Conservation (phyloP, 139 green algal species). For the Chlamydomonas schloesseri region DNA sequence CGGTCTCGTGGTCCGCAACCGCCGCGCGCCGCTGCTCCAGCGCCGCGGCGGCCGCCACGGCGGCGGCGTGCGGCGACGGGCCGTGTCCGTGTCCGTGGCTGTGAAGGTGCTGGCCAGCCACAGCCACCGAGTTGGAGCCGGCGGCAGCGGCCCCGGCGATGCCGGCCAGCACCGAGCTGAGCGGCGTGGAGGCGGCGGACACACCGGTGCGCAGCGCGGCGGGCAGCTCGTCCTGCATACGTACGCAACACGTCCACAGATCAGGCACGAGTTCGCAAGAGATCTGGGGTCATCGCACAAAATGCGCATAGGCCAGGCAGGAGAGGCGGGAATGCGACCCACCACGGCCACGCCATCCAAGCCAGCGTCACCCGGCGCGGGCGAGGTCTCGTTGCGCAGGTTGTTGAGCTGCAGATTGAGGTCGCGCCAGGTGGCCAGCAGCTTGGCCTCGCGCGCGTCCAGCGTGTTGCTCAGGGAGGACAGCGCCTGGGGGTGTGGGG, state of each 20-base stretch:
- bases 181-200: no score
- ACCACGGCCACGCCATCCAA: slow-evolving; percentile 1
- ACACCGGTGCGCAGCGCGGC: neutral
- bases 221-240: slow-evolving; percentile 17
- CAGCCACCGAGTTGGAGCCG: neutral
- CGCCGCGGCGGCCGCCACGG: neutral
- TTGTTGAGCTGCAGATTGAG: slow-evolving; percentile 39
- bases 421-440: slow-evolving; percentile 38
- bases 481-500: slow-evolving; percentile 7
- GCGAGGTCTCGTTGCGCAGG: slow-evolving; percentile 5
- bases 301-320: no score
- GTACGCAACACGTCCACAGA: no score
- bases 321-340: no score
- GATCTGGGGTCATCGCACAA: no score
- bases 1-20: slow-evolving; percentile 7
- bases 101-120: no score
- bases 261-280: no score
- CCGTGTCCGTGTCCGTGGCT: no score
- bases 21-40: slow-evolving; percentile 30
- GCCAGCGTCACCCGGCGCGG: no score
- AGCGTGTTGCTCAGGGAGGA: slow-evolving; percentile 1
- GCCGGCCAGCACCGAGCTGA: neutral
- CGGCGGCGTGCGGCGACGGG: neutral
- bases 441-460: slow-evolving; percentile 41
- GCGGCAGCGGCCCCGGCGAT: neutral